phyloP scores from a whole-genome alignment of 495 filamentous ascomycete genomes.

The Daldinia loculata region DNA sequence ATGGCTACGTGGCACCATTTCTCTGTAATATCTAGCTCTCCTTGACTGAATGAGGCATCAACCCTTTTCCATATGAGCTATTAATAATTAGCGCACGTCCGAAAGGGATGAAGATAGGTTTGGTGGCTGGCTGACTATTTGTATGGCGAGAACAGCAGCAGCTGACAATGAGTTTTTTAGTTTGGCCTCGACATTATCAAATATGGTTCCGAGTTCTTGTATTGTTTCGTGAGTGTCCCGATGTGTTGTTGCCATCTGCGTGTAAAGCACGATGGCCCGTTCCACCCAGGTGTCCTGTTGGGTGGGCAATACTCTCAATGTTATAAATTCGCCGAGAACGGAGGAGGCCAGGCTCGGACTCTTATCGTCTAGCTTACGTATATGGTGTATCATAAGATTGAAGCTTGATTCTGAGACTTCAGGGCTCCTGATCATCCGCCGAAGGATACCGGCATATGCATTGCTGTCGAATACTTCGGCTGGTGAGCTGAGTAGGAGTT shows the following conservation, averaged over 20 bases:
- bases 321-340: slow-evolving; percentile 68
- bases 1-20: slow-evolving; percentile 78
- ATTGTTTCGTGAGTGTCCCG: slow-evolving; percentile 38
- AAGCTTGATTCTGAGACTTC: slow-evolving; percentile 69
- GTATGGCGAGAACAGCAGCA: slow-evolving; percentile 71
- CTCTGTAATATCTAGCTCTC: slow-evolving; percentile 63
- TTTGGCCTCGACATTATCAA: slow-evolving; percentile 37
- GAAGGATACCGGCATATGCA: slow-evolving; percentile 61
- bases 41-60: slow-evolving; percentile 63
- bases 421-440: slow-evolving; percentile 64
- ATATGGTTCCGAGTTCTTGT: slow-evolving; percentile 30
- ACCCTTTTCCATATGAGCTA: slow-evolving; percentile 82
- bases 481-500: slow-evolving; percentile 61
- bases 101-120: not conserved
- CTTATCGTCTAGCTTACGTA: slow-evolving; percentile 70
- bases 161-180: slow-evolving; percentile 53
- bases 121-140: slow-evolving; percentile 63
- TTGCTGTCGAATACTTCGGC: slow-evolving; percentile 57
- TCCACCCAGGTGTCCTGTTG: slow-evolving; percentile 42
- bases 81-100: slow-evolving; percentile 29
- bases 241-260: slow-evolving; percentile 38
- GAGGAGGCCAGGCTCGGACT: slow-evolving; percentile 60
- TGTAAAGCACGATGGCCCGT: slow-evolving; percentile 36
- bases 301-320: slow-evolving; percentile 48
- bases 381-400: slow-evolving; percentile 73